These are phyloP conservation scores for Trichosanthes cucumerina DNA, from an alignment of 306 rosid species.

Conservation along the genomic window DNA sequence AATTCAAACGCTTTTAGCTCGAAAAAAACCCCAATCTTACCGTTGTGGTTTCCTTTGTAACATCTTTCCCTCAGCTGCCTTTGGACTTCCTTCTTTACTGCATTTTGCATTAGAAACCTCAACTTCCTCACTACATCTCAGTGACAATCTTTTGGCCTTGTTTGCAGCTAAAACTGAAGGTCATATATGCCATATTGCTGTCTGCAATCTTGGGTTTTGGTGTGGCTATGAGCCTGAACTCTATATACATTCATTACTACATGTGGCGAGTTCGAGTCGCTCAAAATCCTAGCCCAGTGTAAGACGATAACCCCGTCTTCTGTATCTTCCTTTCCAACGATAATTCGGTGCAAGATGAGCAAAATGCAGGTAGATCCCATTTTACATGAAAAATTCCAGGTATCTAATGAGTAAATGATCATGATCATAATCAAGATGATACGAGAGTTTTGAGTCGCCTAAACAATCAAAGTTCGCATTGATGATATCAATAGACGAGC, in stretches of 20 bases:
- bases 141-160: slow-evolving; percentile 4
- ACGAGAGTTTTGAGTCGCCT: background rate
- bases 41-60: background rate
- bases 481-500: background rate
- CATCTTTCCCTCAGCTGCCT: background rate
- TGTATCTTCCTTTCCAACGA: background rate
- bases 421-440: background rate
- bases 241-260: slow-evolving; percentile 42
- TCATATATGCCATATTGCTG: slow-evolving; percentile 59
- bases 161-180: slow-evolving; percentile 62
- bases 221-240: slow-evolving; percentile 61
- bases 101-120: background rate
- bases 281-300: slow-evolving; percentile 34
- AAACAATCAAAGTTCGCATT: background rate
- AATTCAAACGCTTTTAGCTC: no score
- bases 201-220: slow-evolving; percentile 77
- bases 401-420: background rate
- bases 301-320: background rate
- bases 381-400: background rate
- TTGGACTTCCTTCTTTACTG: background rate
- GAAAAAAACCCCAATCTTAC: background rate
- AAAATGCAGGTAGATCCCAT: background rate
- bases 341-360: background rate
- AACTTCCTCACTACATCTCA: background rate
- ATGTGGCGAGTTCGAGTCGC: slow-evolving; percentile 60